Percentiles rank a stretch among this genome's conserved stretches.
Conservation (phyloP, 345 rosid species). For the Melastoma malabathricum region DNA sequence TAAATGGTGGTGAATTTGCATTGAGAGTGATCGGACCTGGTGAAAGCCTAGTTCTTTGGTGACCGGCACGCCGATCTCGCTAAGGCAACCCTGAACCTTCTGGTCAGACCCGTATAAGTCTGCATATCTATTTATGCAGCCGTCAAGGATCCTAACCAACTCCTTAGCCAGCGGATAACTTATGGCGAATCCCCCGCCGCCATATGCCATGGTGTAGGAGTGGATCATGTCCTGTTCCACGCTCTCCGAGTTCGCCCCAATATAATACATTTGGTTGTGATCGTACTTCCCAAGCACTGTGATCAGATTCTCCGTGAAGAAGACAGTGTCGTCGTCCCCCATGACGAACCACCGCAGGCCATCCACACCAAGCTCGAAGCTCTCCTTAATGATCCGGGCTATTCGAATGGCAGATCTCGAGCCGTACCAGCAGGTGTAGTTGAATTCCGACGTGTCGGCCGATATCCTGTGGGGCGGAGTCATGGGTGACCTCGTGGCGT, state of each 20-base stretch:
- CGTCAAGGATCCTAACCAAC: slow-evolving; percentile 63
- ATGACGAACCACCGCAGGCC: slow-evolving; percentile 86
- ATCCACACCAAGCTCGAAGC: slow-evolving; percentile 50
- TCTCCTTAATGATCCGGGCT: slow-evolving; percentile 72
- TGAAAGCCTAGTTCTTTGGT: slow-evolving; percentile 85
- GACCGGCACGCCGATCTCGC: slow-evolving; percentile 67
- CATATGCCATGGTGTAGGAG: slow-evolving; percentile 75
- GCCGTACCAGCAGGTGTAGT: slow-evolving; percentile 56
- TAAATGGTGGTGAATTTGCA: background rate
- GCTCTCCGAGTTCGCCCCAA: slow-evolving; percentile 76
- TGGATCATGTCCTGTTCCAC: slow-evolving; percentile 72
- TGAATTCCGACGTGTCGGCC: slow-evolving; percentile 47
- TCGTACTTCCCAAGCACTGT: slow-evolving; percentile 57
- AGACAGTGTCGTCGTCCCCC: slow-evolving; percentile 93
- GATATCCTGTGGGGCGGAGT: slow-evolving; percentile 59
- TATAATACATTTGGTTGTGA: slow-evolving; percentile 79
- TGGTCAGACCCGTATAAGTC: slow-evolving; percentile 76
- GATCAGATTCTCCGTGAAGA: slow-evolving; percentile 61
- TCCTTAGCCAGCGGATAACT: slow-evolving; percentile 62
- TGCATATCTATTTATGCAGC: slow-evolving; percentile 66
- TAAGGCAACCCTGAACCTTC: slow-evolving; percentile 64
- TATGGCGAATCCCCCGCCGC: slow-evolving; percentile 83
- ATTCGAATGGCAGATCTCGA: slow-evolving; percentile 61
- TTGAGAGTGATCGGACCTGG: slow-evolving; percentile 31
- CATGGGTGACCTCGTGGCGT: slow-evolving; percentile 27